Conservation (phyloP, 345 rosid genomes). For the Arabis alpina region DNA sequence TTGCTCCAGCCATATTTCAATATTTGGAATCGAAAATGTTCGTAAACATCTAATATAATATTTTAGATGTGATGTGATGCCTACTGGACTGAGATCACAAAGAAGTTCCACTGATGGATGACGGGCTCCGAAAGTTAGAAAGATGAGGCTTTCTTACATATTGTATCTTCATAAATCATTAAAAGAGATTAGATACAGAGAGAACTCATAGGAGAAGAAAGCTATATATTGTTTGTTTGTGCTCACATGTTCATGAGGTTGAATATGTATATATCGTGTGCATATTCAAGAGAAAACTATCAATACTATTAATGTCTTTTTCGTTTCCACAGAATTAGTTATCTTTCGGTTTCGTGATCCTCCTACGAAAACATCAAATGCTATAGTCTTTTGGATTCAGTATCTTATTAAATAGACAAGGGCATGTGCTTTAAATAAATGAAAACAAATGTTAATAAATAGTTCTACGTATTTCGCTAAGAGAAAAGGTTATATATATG, state of each 20-base stretch:
- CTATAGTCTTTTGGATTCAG: no score
- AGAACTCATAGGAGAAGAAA: constrained; percentile 10
- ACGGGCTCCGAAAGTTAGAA: constrained; percentile 82
- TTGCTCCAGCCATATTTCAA: constrained; percentile 10
- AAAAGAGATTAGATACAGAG: constrained; percentile 1
- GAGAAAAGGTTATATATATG: no score
- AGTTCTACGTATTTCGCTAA: no score
- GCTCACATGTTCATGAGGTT: constrained; percentile 7
- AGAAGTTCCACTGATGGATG: constrained; percentile 80
- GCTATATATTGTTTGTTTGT: no score
- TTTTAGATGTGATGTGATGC: constrained; percentile 21
- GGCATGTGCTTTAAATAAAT: no score
- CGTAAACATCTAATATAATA: background rate
- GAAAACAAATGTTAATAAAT: no score
- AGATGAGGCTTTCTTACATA: constrained; percentile 46
- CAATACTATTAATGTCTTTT: no score
- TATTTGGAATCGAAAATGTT: constrained; percentile 10
- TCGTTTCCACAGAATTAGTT: no score
- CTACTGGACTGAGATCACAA: no score
- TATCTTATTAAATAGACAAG: no score
- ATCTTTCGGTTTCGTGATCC: no score
- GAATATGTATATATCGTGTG: background rate
- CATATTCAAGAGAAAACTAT: background rate
- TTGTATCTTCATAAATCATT: constrained; percentile 11
- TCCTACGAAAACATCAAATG: no score